Percentiles rank a stretch among this genome's conserved stretches.
phyloP scores from a whole-genome alignment of 768 basidiomycete genomes.

The Mycena sanguinolenta region DNA sequence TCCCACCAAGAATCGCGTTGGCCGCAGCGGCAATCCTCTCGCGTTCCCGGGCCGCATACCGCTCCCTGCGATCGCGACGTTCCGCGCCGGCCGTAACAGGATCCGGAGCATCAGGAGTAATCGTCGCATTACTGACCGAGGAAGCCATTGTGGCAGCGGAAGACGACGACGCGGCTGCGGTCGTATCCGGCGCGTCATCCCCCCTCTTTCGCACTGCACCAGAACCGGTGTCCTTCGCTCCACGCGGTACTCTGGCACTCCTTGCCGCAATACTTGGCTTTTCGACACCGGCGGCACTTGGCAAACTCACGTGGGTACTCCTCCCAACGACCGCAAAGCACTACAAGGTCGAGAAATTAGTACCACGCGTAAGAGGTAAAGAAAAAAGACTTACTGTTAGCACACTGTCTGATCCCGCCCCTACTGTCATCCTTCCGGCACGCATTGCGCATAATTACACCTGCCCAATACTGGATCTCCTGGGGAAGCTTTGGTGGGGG shows the following conservation, averaged over 20 bases:
- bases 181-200: constrained; percentile 50
- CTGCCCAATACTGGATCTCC: constrained; percentile 99
- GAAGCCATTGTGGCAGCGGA: constrained; percentile 24
- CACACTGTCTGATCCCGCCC: constrained; percentile 97
- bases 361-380: constrained; percentile 7
- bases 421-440: constrained; percentile 95
- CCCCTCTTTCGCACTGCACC: constrained; percentile 82
- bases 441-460: constrained; percentile 99
- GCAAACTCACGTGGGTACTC: constrained; percentile 93
- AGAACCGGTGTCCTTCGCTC: constrained; percentile 96
- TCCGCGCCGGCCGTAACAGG: constrained; percentile 27
- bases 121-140: constrained; percentile 29
- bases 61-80: constrained; percentile 35
- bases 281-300: constrained; percentile 94
- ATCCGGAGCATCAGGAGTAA: constrained; percentile 27
- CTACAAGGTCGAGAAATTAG: constrained; percentile 50
- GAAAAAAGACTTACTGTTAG: constrained; percentile 78
- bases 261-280: constrained; percentile 99
- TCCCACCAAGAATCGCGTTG: constrained; percentile 20
- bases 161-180: constrained; percentile 26
- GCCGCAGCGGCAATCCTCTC: constrained; percentile 26
- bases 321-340: constrained; percentile 98
- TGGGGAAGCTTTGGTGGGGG: constrained; percentile 80
- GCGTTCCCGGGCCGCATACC: constrained; percentile 32
- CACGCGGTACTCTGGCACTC: constrained; percentile 97